Conservation (phyloP, 2,329 filamentous ascomycete genomes). For the Myriosclerotinia curreyana region DNA sequence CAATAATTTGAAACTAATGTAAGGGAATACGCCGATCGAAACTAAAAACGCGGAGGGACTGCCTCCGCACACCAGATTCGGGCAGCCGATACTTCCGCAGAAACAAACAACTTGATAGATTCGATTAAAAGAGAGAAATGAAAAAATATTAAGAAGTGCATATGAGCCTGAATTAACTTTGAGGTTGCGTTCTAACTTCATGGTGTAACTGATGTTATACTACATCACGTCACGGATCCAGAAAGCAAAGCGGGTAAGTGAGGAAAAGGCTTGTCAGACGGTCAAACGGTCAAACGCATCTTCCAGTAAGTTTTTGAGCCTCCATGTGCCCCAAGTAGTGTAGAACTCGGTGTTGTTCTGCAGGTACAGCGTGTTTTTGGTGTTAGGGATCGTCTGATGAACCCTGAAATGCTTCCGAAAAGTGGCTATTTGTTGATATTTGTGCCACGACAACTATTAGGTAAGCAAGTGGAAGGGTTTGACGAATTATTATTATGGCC, state of each 20-base stretch:
- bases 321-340: background rate
- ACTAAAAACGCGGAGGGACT: conserved; percentile 6
- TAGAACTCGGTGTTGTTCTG: conserved; percentile 7
- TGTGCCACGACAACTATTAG: too few species aligned
- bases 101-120: background rate
- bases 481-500: too few species aligned
- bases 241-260: conserved; percentile 9
- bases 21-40: background rate
- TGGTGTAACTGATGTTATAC: background rate
- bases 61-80: background rate
- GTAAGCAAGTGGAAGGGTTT: too few species aligned
- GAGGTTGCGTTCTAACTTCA: background rate
- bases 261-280: background rate
- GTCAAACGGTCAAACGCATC: background rate
- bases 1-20: background rate
- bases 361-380: background rate
- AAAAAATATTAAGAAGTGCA: background rate
- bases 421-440: too few species aligned
- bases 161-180: background rate
- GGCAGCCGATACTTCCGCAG: background rate
- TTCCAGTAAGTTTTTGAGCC: background rate
- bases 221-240: background rate
- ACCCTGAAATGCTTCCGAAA: background rate
- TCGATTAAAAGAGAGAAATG: background rate
- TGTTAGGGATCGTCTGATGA: background rate